These are phyloP conservation scores for Allantophomopsis cytisporea DNA, from an alignment of 2,329 filamentous ascomycete species.

Conservation along the genomic window DNA sequence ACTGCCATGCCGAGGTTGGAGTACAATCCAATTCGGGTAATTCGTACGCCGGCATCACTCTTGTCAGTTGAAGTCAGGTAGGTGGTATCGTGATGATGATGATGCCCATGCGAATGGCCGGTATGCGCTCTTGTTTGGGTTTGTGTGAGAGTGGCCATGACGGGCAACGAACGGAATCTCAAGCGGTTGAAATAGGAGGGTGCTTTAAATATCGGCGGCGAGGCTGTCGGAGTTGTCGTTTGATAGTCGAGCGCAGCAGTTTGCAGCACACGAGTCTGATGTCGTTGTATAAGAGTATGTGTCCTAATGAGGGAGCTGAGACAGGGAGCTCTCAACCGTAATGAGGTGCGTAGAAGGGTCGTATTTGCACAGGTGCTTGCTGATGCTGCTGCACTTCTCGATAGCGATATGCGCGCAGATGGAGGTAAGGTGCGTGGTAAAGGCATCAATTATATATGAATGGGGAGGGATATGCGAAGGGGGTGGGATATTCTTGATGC, in stretches of 20 bases:
- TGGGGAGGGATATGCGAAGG: too few species aligned
- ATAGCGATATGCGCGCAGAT: conserved; percentile 1
- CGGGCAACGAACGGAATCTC: conserved; percentile 9
- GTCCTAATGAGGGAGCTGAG: conserved; percentile 12
- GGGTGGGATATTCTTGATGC: too few species aligned
- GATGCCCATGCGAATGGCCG: conserved; percentile 36
- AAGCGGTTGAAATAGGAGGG: conserved; percentile 12
- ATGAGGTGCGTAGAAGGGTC: not conserved
- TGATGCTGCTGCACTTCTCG: not conserved
- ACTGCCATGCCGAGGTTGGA: conserved; percentile 92
- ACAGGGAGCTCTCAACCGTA: conserved; percentile 10
- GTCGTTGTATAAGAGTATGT: conserved; percentile 12
- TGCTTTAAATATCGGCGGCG: conserved; percentile 6
- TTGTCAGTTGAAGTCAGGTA: conserved; percentile 74
- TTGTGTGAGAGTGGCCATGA: conserved; percentile 15
- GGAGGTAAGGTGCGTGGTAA: not conserved
- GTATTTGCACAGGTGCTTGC: too few species aligned
- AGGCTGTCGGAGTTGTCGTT: conserved; percentile 1
- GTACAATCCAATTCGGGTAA: conserved; percentile 77
- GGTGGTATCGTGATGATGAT: conserved; percentile 70
- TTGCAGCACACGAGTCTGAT: conserved; percentile 13
- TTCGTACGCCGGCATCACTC: conserved; percentile 84
- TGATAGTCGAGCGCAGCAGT: conserved; percentile 11
- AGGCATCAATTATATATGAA: conserved; percentile 1
- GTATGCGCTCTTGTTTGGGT: conserved; percentile 26